Conservation (phyloP, 768 basidiomycete genomes). For the Lactarius akahatsu region DNA sequence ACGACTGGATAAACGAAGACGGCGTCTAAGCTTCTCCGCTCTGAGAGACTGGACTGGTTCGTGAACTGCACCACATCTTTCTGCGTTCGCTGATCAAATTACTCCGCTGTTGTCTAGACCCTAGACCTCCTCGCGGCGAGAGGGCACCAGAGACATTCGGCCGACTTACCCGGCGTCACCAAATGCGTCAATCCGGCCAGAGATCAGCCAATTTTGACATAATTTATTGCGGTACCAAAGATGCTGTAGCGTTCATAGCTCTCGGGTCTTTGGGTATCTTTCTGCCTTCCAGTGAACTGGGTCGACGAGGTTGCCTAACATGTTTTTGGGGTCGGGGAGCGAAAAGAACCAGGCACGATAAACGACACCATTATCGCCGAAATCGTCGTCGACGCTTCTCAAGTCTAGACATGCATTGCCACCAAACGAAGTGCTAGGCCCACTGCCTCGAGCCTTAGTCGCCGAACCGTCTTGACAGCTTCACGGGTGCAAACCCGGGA, state of each 20-base stretch:
- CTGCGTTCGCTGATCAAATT: neutral
- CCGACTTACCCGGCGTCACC: neutral
- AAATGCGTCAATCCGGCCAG: neutral
- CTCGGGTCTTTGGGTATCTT: neutral
- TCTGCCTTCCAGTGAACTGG: neutral
- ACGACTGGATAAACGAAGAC: neutral
- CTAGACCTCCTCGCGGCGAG: neutral
- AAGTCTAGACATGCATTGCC: neutral
- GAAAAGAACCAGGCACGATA: neutral
- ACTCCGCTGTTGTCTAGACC: neutral
- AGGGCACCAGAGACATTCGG: neutral
- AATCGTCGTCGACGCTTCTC: neutral
- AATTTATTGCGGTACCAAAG: neutral
- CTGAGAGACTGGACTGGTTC: conserved; percentile 18
- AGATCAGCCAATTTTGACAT: neutral
- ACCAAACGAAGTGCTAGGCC: neutral
- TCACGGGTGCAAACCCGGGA: neutral
- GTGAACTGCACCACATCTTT: neutral
- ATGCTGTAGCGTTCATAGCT: neutral
- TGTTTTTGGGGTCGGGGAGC: neutral
- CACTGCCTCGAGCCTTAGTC: neutral
- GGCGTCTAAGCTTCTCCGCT: neutral
- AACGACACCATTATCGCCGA: neutral
- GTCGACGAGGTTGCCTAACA: neutral
- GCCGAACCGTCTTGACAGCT: neutral